Evolutionary conservation across 176 grass and related monocot genomes (phyloP), one percentile per base, ranked within the genome.

Genomic region (Tillandsia leiboldiana): DNA sequence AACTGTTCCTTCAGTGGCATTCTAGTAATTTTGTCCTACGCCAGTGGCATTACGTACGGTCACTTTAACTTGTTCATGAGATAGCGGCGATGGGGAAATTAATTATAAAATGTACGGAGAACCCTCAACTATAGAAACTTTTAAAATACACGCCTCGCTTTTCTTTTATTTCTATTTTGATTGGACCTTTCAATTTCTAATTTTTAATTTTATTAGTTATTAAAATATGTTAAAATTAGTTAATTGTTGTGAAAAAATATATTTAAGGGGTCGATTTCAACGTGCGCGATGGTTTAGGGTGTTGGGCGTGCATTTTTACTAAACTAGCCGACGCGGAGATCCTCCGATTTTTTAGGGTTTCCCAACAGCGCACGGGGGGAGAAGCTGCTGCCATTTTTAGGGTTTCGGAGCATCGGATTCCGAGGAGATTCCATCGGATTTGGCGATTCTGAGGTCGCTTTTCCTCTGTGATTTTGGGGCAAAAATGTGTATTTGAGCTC

Each of bases 271-370:
- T 33, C 29, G 4, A 42, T 42, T 33, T 42, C 4, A 42, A 42
- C 4, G 0, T 5, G 33, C 5, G 33, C 3, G 5, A 42, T 42
- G 0, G 33, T 42, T 42, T 42, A 42, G 33, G 33, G 33, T 3
- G 33, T 5, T 42, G 3, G 33, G 33, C 4, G 33, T 42, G 7
- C 3, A 42, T 42, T 42, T 42, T 42, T 42, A 42, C 33, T 6
- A 42, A 7, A 42, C 33, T 42, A 42, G 6, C 33, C 33, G 33
- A 42, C 33, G 33, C 56, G 17, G 56, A 61, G 56, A 61, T 61
- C 56, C 56, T 61, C 22, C 56, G 56, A 61, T 61, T 15, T 10
- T n/a, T 15, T 61, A 61, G 56, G 56, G 56, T 61, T 61, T 61
- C 56, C 33, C 33, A 42, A 4, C 2, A 61, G 56, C 8, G 8